phyloP scores from a whole-genome alignment of 768 basidiomycete genomes.

The Suillus plorans region DNA sequence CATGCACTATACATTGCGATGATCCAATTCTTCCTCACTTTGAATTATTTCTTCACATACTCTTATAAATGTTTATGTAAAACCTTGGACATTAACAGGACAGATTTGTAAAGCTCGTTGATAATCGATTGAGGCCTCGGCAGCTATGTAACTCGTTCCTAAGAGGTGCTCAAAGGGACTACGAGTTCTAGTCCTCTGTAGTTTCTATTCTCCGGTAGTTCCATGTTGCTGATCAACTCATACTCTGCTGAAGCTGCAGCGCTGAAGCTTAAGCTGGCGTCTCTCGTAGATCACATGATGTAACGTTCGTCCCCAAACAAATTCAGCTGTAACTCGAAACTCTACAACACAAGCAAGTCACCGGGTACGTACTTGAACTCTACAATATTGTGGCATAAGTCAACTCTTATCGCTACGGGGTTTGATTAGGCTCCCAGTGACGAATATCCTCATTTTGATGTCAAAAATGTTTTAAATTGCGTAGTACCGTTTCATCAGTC shows the following conservation, averaged over 20 bases:
- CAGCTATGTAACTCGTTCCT: neutral
- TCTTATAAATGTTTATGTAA: neutral
- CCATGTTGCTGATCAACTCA: neutral
- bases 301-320: neutral
- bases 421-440: too few species aligned
- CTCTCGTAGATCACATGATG: neutral
- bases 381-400: too few species aligned
- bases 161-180: neutral
- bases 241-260: neutral
- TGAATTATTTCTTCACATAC: neutral
- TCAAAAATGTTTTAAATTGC: too few species aligned
- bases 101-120: neutral
- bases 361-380: neutral
- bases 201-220: neutral
- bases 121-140: neutral
- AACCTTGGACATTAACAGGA: neutral
- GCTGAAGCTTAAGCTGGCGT: neutral
- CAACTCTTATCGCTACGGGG: too few species aligned
- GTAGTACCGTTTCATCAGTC: too few species aligned
- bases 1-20: neutral
- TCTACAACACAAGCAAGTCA: neutral
- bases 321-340: neutral
- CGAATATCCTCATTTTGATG: too few species aligned
- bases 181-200: neutral
- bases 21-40: neutral